phyloP scores from a whole-genome alignment of 2,329 filamentous ascomycete species.

The Xylariaceae sp. region DNA sequence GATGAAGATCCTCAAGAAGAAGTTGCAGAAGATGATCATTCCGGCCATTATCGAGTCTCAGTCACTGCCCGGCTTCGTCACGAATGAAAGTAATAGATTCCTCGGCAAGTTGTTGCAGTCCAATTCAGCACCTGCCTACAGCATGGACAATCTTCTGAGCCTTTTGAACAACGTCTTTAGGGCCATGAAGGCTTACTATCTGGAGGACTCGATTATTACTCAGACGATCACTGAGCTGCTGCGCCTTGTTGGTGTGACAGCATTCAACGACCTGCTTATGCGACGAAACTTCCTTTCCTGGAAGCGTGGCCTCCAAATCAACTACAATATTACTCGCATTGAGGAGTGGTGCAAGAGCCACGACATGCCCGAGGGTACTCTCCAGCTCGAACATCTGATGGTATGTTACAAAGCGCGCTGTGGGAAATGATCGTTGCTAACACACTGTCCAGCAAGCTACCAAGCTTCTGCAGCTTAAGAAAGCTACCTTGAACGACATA shows the following conservation, averaged over 20 bases:
- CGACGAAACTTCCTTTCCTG: slow-evolving; percentile 96
- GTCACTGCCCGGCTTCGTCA: slow-evolving; percentile 95
- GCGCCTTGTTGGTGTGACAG: slow-evolving; percentile 89
- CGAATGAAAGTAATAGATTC: slow-evolving; percentile 97
- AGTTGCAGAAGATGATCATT: slow-evolving; percentile 99
- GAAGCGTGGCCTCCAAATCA: slow-evolving; percentile 99
- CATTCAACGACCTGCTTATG: slow-evolving; percentile 98
- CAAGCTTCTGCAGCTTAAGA: slow-evolving; percentile 96
- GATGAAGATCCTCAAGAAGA: slow-evolving; percentile 99
- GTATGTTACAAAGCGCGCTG: slow-evolving; percentile 42
- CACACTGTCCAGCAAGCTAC: slow-evolving; percentile 71
- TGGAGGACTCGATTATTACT: slow-evolving; percentile 92
- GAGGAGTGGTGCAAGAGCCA: slow-evolving; percentile 99
- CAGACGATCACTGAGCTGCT: slow-evolving; percentile 94
- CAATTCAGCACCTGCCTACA: slow-evolving; percentile 90
- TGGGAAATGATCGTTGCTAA: slow-evolving; percentile 22
- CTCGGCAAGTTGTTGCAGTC: slow-evolving; percentile 91
- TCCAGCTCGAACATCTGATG: slow-evolving; percentile 98
- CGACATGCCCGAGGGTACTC: slow-evolving; percentile 96
- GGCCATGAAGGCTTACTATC: slow-evolving; percentile 97
- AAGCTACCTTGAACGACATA: slow-evolving; percentile 97
- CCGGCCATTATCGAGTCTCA: slow-evolving; percentile 99
- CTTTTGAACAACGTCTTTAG: slow-evolving; percentile 96
- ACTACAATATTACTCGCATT: slow-evolving; percentile 99
- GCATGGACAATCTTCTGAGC: slow-evolving; percentile 97